Base-by-base conservation (phyloP, 257 asterid genomes). In the Solanum raphanifolium region DNA sequence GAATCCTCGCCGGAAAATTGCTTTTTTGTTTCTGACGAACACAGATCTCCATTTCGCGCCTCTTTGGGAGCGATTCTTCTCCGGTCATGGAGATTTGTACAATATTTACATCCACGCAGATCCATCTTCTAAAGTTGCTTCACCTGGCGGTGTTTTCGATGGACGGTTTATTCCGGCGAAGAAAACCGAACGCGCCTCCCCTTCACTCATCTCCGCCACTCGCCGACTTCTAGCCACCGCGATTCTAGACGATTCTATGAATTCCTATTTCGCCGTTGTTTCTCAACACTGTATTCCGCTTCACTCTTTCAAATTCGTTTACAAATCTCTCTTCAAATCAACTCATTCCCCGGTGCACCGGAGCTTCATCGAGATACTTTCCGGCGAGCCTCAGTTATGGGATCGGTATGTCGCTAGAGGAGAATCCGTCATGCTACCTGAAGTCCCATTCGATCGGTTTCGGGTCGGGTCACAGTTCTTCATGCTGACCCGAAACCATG, bases 211-310 rank as follows among this genome's bases (percentile, higher is more conserved):
- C 90, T 91, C 98, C 91, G 97, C 98, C 89, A 91, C 93, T 16
- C 97, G 98, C 71, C 96, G 97, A 89, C 98, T 95, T 88, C 92
- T 95, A 68, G 98, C 97, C 87, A 89, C 94, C 87, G 98, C 97
- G 76, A 86, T 94, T 66, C 93, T 95, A 76, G 96, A 93, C 89
- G 97, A 94, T 87, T 90, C 94, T 0, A 11, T 75, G 8, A 95
- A 95, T 71, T 68, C 92, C 35, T 95, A 93, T 86, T 95, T 95
- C 87, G 95, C 98, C 87, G 81, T 95, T 10, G 76, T 95, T 79
- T 95, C 98, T 6, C 97, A 93, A 87, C 89, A 90, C 84, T 95
- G 98, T 87, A 91, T 94, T 87, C 98, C 98, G 0, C 89, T 95
- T n/a, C 95, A 92, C 71, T 93, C 97, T 46, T 95, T 94, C 90